Evolutionary conservation across 2,329 filamentous ascomycete species (phyloP), one percentile per base, ranked within the genome.

Genomic region (Colletotrichum nymphaeae): DNA sequence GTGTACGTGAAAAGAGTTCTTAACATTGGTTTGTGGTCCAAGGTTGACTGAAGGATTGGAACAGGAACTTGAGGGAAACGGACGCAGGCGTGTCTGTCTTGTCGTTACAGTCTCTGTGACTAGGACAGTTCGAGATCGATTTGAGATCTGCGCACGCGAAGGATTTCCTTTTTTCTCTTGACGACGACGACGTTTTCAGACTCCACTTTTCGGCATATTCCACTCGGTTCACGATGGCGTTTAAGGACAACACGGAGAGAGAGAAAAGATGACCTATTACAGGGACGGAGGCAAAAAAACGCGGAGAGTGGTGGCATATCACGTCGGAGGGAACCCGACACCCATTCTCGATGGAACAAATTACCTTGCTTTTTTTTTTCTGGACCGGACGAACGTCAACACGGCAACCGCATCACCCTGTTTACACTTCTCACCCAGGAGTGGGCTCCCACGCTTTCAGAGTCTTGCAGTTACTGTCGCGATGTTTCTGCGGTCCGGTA

Each of bases 111-210:
- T n/a, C 16, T 28, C 37, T 52, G 14, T 49, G 28, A n/a, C 22
- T 4, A 3, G 19, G 16, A n/a, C 30, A 26, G 22, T 35, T 42
- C 28, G 14, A 28, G 19, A 28, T 37, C 32, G 55, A 56, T 19
- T 42, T 5, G n/a, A 16, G 30, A 37, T 1, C 35, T 24, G 5
- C 42, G 37, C 46, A 19, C n/a, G 30, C 32, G n/a, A 46, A 22
- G 60, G 49, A 49, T 63, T 56, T 74, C 16, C 24, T 68, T 67
- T 72, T 67, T 70, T 63, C 65, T 73, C 57, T 63, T 75, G 69
- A 69, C 60, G 55, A 70, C 5, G 59, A 49, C 69, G 19, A 72
- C 22, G 28, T 58, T 67, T 60, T 66, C 66, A 24, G 32, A 26
- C 59, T 16, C n/a, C 16, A 53, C 52, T n/a, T 26, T 52, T 65